Base-by-base conservation (phyloP, 306 rosid genomes). In the Mimosa bimucronata region DNA sequence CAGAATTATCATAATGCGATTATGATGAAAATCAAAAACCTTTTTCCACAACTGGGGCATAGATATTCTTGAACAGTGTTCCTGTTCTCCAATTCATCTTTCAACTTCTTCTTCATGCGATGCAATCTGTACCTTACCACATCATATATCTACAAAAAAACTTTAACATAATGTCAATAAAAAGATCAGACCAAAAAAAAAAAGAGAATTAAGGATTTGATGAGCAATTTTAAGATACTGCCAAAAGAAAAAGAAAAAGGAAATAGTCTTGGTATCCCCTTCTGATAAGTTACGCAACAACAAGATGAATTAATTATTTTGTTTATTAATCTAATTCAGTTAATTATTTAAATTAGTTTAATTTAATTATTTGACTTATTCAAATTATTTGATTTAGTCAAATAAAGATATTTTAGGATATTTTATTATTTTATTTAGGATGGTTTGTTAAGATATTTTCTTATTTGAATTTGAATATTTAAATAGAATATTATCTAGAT, bases 31-130 rank as follows among this genome's bases (percentile, higher is more conserved):
- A 73, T 68, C 73, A 31, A 67, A 85, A 76, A 94, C 98, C 98
- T 92, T 91, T 87, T 94, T 68, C 85, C 84, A 83, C 97, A 94
- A 83, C 80, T 92, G 15, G 91, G 91, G 86, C 98, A 94, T 85
- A 92, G 88, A 75, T 94, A 94, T 81, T 92, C 94, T 78, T 92
- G 97, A 88, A 94, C 85, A 41, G 97, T 94, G 84, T 94, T 92
- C 85, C 91, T 94, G 94, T 94, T 92, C 84, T 94, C 98, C 85
- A 94, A 82, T 83, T 94, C 98, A 89, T 92, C 98, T 91, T 94
- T 94, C 89, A 94, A 78, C 91, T 92, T 94, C 84, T 94, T 92
- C 86, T 88, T 92, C 97, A 94, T 89, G 40, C 98, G 97, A 81
- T 94, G 97, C 82, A 94, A 76, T 87, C 98, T 89, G 88, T 94